Base-by-base conservation (phyloP, 2,329 filamentous ascomycete genomes). In the Trichoderma cornu-damae region DNA sequence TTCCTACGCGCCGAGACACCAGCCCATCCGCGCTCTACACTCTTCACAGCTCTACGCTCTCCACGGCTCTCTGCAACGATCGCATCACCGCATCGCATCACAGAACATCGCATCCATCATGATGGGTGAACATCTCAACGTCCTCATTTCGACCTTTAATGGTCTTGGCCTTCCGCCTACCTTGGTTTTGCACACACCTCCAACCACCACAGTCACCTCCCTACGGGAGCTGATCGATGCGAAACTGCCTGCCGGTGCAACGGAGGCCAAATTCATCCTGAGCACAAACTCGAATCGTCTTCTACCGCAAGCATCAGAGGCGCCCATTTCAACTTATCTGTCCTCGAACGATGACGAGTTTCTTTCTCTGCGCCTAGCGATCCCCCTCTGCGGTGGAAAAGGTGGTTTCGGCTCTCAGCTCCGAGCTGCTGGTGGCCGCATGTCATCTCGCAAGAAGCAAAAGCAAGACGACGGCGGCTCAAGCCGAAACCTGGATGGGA, bases 321-420 rank as follows among this genome's bases (percentile, higher is more conserved):
- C 74, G 0, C 77, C 81, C 2, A 75, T 95, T 26, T 81, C 82
- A 9, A 78, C 79, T 11, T 80, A 91, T 18, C 79, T 94, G 35
- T 75, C 79, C 3, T 68, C 71, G 32, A 64, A 67, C 4, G 61
- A 81, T 53, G 83, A 88, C 76, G 84, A 84, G 32, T 86, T 97
- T 63, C 79, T 99, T 14, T 87, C 91, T 0, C 81, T 99, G 3
- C 89, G 91, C 54, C 83, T 99, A 28, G 87, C 85, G 6, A 78
- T 87, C 1, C 88, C 88, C 5, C 76, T 96, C 37, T 89, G 87
- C 65, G 94, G 95, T 76, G 95, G 95, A 69, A 99, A 99, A 70
- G 94, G 94, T 72, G 94, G 94, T 67, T 99, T 99, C 70, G 94
- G 94, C 54, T 97, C 93, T 1, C 95, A 99, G 72, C 85, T 99